Evolutionary conservation across 2,329 filamentous ascomycete species (phyloP), one percentile per base, ranked within the genome.

Genomic region (Talaromyces sp.): DNA sequence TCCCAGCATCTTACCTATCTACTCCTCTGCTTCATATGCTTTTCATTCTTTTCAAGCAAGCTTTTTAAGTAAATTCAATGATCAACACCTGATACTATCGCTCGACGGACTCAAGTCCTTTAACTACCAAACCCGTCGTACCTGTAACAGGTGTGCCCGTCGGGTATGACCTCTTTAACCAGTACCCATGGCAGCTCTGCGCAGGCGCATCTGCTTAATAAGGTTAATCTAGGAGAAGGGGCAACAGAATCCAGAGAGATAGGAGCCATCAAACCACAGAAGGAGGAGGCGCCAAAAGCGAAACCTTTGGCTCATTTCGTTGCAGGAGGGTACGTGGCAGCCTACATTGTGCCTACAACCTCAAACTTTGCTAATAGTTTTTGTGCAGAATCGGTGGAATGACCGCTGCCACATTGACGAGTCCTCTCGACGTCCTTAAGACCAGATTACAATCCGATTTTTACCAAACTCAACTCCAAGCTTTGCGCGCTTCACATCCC

Each of bases 221-320:
- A 69, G 27, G 56, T 66, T 24, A 43, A 66, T 54, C 58, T 65
- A n/a, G 64, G 65, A 39, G 27, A 69, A 62, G 35, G 68, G 24
- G 60, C 74, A 35, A 56, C 70, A 11, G 72, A 75, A 56, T 76
- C 78, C 9, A 72, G 75, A 62, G 78, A 81, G 67, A 76, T 72
- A 22, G 78, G 78, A 16, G 77, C 76, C 64, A 72, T 76, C 24
- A 65, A 74, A 24, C 77, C 76, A 11, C 70, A 67, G 67, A 67
- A 43, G 66, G 67, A 61, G 31, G 65, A 68, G 45, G 68, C 77
- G 66, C 76, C 88, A 19, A 80, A 76, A 75, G 80, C 76, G 72
- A 93, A 93, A 77, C 93, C 92, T 77, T 96, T 92, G 90, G 91
- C 93, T 67, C 93, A 97, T 82, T 89, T 97, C 73, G 85, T 97